Conservation (phyloP, 2,329 filamentous ascomycete species). For the Thielaviopsis punctulata region DNA sequence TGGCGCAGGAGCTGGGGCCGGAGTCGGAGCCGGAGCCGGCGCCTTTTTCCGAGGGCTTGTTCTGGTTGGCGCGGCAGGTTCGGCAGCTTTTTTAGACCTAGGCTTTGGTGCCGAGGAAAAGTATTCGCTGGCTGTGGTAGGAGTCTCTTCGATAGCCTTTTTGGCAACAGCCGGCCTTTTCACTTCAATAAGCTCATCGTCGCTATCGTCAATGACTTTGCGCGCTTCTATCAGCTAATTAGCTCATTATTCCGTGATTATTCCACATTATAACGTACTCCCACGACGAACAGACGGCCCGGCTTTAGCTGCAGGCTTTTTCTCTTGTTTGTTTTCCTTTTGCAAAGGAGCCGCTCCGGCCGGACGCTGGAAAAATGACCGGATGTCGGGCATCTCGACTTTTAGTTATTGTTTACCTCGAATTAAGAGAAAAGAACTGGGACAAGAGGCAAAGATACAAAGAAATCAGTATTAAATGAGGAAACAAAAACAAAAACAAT, state of each 20-base stretch:
- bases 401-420: too few species aligned
- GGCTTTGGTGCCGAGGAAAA: slow-evolving; percentile 25
- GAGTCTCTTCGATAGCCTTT: slow-evolving; percentile 24
- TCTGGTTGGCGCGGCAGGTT: slow-evolving; percentile 29
- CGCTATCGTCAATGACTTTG: slow-evolving; percentile 66
- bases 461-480: neutral
- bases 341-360: slow-evolving; percentile 38
- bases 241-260: slow-evolving; percentile 10
- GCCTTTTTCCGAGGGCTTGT: slow-evolving; percentile 34
- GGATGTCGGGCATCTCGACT: slow-evolving; percentile 48
- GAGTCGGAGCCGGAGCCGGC: slow-evolving; percentile 15
- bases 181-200: slow-evolving; percentile 32
- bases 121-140: slow-evolving; percentile 39
- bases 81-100: slow-evolving; percentile 23
- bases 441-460: neutral
- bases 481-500: neutral
- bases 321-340: slow-evolving; percentile 28
- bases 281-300: slow-evolving; percentile 18
- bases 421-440: neutral
- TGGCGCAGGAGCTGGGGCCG: slow-evolving; percentile 16
- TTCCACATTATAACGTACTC: slow-evolving; percentile 22
- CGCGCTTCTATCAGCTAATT: slow-evolving; percentile 28
- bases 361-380: slow-evolving; percentile 77
- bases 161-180: slow-evolving; percentile 35
- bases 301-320: slow-evolving; percentile 25